Conservation (phyloP, 139 green algal species). For the Zygnema circumcarinatum region DNA sequence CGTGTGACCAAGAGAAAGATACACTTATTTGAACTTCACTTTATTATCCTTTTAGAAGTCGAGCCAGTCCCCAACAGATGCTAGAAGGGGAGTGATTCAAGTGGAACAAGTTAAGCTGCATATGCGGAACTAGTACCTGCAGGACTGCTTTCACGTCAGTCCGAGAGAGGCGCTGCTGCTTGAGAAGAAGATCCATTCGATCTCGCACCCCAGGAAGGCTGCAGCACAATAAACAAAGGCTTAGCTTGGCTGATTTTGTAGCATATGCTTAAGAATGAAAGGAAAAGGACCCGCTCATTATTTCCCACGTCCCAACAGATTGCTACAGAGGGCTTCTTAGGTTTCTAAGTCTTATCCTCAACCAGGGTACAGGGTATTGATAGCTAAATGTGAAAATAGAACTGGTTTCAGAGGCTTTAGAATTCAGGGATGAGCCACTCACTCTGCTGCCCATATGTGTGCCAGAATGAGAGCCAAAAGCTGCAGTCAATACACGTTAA, state of each 20-base stretch:
- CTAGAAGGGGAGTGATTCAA: too few species aligned
- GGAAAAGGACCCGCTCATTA: neutral
- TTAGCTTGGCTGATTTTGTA: neutral
- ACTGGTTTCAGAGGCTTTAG: too few species aligned
- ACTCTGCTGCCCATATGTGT: constrained; percentile 52
- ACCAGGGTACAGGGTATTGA: too few species aligned
- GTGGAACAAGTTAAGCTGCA: too few species aligned
- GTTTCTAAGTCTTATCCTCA: too few species aligned
- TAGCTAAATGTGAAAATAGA: too few species aligned
- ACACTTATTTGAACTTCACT: too few species aligned
- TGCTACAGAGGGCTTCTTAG: neutral
- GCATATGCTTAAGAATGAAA: neutral
- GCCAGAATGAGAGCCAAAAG: constrained; percentile 53
- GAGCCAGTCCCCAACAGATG: too few species aligned
- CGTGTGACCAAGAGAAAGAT: too few species aligned
- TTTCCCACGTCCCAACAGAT: neutral
- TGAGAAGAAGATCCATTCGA: constrained; percentile 42
- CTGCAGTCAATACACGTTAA: constrained; percentile 16
- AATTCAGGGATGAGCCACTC: neutral
- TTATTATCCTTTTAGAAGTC: too few species aligned
- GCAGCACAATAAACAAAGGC: neutral
- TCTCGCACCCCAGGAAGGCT: constrained; percentile 40
- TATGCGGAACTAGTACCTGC: too few species aligned
- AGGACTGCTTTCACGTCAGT: constrained; percentile 32
- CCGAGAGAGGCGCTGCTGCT: constrained; percentile 34